These are phyloP conservation scores for Polytrichum formosum DNA, from an alignment of 225 moss, liverwort and hornwort genomes.

Conservation along the genomic window DNA sequence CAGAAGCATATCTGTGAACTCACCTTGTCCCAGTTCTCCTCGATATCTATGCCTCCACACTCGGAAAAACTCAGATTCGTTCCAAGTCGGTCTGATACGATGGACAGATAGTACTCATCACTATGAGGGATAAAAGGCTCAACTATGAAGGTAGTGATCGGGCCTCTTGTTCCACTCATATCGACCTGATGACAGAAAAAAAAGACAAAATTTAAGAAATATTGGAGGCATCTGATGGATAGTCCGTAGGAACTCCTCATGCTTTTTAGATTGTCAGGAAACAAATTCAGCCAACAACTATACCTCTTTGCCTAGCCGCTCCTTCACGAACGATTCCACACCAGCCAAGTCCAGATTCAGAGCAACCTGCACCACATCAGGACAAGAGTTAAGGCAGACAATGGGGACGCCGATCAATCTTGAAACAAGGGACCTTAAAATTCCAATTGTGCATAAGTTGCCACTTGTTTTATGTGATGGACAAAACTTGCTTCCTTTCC, in stretches of 20 bases:
- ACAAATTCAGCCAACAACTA: not conserved
- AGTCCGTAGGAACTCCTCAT: too few species aligned
- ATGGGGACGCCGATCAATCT: not conserved
- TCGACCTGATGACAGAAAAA: conserved; percentile 51
- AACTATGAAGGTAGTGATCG: conserved; percentile 96
- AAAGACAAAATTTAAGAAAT: not conserved
- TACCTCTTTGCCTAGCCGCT: conserved; percentile 94
- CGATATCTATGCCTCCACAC: conserved; percentile 95
- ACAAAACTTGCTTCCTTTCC: not conserved
- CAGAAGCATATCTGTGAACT: not conserved
- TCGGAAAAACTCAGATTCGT: conserved; percentile 86
- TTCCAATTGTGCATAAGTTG: too few species aligned
- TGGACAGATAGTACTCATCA: conserved; percentile 92
- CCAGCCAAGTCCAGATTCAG: conserved; percentile 95
- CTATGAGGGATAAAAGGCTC: conserved; percentile 96
- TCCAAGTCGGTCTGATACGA: conserved; percentile 88
- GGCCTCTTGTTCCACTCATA: conserved; percentile 83
- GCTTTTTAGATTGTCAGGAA: not conserved
- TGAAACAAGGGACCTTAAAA: too few species aligned
- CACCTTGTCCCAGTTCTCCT: conserved; percentile 99
- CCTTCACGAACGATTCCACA: conserved; percentile 86
- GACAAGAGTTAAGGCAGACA: not conserved
- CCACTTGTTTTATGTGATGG: too few species aligned
- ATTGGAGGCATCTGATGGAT: too few species aligned
- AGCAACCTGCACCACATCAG: conserved; percentile 63